phyloP scores from a whole-genome alignment of 1,139 yeast species.

The Yamadazyma oceani region DNA sequence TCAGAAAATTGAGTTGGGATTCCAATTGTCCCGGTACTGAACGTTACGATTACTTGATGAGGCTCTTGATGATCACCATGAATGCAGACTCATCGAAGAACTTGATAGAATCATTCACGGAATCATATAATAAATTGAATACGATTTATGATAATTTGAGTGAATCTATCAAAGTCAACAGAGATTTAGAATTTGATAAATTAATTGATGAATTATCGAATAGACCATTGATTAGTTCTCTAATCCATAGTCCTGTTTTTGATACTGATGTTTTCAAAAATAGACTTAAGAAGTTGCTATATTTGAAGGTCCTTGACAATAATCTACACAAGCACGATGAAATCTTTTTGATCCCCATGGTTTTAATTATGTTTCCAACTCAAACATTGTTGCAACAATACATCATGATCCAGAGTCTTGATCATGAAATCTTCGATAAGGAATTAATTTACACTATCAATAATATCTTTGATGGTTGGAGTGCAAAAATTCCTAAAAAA shows the following conservation, averaged over 20 bases:
- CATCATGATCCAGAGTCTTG: slow-evolving; percentile 33
- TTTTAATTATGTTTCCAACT: slow-evolving; percentile 31
- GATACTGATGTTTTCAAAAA: slow-evolving; percentile 21
- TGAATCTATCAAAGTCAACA: slow-evolving; percentile 28
- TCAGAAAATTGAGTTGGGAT: slow-evolving; percentile 43
- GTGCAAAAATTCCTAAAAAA: slow-evolving; percentile 20
- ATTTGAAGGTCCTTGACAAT: slow-evolving; percentile 37
- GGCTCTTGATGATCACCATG: slow-evolving; percentile 18
- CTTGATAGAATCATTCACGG: slow-evolving; percentile 6
- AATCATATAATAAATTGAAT: slow-evolving; percentile 21
- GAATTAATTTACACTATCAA: slow-evolving; percentile 29
- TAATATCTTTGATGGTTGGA: slow-evolving; percentile 30
- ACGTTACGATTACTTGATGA: slow-evolving; percentile 30
- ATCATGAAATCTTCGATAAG: slow-evolving; percentile 31
- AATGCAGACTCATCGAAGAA: slow-evolving; percentile 5
- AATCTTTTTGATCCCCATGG: slow-evolving; percentile 38
- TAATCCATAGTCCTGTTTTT: slow-evolving; percentile 20
- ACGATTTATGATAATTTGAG: slow-evolving; percentile 26
- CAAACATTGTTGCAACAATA: slow-evolving; percentile 29
- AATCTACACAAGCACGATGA: slow-evolving; percentile 45
- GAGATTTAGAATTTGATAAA: slow-evolving; percentile 36
- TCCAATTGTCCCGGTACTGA: slow-evolving; percentile 31
- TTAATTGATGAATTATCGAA: slow-evolving; percentile 24
- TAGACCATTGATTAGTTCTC: slow-evolving; percentile 34
- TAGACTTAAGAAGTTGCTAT: slow-evolving; percentile 33